Percentiles rank a stretch among this genome's conserved stretches.
These are phyloP conservation scores for Wickerhamomyces subpelliculosus DNA, from an alignment of 805 yeast species.

Conservation along the genomic window DNA sequence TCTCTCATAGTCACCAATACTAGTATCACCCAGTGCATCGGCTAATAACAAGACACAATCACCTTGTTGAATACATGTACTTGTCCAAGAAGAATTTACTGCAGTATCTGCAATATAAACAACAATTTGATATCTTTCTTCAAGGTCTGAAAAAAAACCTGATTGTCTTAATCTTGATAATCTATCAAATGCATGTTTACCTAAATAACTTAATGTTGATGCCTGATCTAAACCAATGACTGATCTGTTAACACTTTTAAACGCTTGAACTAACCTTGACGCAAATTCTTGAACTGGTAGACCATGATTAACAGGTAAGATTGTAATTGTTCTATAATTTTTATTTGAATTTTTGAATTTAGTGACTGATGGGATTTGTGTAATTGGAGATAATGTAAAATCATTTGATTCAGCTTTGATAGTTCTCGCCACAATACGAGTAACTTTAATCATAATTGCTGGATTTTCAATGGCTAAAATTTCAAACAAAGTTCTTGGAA, in stretches of 20 bases:
- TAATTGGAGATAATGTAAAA: constrained; percentile 6
- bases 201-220: constrained; percentile 69
- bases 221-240: constrained; percentile 83
- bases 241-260: constrained; percentile 61
- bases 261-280: constrained; percentile 58
- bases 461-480: constrained; percentile 80
- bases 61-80: constrained; percentile 89
- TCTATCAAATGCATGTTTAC: constrained; percentile 89
- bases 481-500: constrained; percentile 86
- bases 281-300: constrained; percentile 89
- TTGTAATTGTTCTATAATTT: constrained; percentile 75
- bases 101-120: constrained; percentile 85
- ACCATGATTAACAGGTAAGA: constrained; percentile 72
- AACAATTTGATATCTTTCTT: constrained; percentile 82
- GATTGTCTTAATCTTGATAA: constrained; percentile 78
- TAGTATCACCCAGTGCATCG: constrained; percentile 67
- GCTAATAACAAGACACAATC: constrained; percentile 89
- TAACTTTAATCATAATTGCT: constrained; percentile 81
- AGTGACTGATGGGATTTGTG: constrained; percentile 25
- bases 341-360: constrained; percentile 23
- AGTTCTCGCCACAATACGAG: constrained; percentile 75
- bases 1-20: constrained; percentile 81
- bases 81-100: constrained; percentile 81
- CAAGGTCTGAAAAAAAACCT: constrained; percentile 86
- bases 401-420: constrained; percentile 18